Evolutionary conservation across 23 red algal species (phyloP).

Genomic region (Gracilaria caudata): DNA sequence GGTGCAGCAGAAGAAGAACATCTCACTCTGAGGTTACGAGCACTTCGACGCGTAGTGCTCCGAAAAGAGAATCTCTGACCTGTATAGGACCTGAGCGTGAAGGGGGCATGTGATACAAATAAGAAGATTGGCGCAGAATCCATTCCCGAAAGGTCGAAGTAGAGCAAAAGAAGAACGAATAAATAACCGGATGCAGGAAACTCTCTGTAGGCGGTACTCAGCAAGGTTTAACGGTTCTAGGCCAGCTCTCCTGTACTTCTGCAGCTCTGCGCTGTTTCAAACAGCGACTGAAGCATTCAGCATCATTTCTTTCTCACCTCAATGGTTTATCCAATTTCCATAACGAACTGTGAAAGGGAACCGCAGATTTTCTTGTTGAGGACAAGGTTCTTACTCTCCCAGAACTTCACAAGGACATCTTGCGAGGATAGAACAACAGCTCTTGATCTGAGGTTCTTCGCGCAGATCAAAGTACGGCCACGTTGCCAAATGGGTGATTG

Average conservation of each 20-base stretch:
- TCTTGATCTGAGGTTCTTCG: too few species aligned
- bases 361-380: not conserved
- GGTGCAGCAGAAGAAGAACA: not conserved
- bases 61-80: not conserved
- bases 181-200: not conserved
- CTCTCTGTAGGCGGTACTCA: too few species aligned
- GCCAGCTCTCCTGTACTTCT: too few species aligned
- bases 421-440: too few species aligned
- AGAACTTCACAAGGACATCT: not conserved
- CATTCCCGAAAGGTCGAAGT: not conserved
- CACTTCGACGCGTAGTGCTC: not conserved
- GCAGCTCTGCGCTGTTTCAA: too few species aligned
- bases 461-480: too few species aligned
- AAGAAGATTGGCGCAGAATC: not conserved
- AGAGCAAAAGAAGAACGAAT: not conserved
- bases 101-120: not conserved
- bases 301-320: not conserved
- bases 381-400: not conserved
- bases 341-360: not conserved
- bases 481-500: too few species aligned
- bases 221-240: too few species aligned
- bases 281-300: too few species aligned
- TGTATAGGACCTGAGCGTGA: not conserved
- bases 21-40: not conserved
- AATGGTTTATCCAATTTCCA: not conserved